Conservation (phyloP, 768 basidiomycete species). For the Plicaturopsis crispa region DNA sequence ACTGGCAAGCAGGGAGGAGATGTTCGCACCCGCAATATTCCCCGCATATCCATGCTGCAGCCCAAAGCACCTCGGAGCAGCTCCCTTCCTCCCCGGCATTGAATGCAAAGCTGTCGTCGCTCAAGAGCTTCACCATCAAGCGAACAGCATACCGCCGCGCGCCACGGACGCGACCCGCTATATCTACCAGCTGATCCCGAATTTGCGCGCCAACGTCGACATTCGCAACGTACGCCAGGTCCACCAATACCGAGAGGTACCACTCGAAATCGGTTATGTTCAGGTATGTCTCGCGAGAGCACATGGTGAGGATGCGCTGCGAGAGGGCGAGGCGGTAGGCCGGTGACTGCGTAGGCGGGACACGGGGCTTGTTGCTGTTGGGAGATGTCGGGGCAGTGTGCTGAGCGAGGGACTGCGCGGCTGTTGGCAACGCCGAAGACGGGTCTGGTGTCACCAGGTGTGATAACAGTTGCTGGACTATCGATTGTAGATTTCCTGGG, state of each 20-base stretch:
- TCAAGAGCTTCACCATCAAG: conserved; percentile 74
- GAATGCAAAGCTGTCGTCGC: conserved; percentile 67
- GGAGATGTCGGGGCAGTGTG: conserved; percentile 38
- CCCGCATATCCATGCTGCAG: conserved; percentile 94
- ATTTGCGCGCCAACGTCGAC: conserved; percentile 74
- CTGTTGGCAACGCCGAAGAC: conserved; percentile 43
- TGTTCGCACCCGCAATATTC: conserved; percentile 80
- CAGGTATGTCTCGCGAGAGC: conserved; percentile 76
- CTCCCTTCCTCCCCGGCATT: conserved; percentile 63
- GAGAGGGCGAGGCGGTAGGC: conserved; percentile 83
- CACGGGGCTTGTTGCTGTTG: conserved; percentile 21
- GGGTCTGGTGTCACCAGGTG: conserved; percentile 68
- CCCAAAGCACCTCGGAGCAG: conserved; percentile 84
- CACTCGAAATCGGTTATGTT: conserved; percentile 93
- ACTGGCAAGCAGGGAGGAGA: too few species aligned
- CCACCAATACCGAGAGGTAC: conserved; percentile 93
- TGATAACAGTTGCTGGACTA: conserved; percentile 83
- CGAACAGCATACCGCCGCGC: conserved; percentile 75
- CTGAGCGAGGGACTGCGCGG: conserved; percentile 44
- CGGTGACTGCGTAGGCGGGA: conserved; percentile 61
- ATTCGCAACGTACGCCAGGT: conserved; percentile 81
- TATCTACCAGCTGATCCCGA: conserved; percentile 79
- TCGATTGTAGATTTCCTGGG: conserved; percentile 75
- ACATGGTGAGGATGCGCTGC: conserved; percentile 79
- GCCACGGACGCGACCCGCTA: conserved; percentile 73